These are phyloP conservation scores for Rhamnella rubrinervis DNA, from an alignment of 331 rosid genomes.

Conservation along the genomic window DNA sequence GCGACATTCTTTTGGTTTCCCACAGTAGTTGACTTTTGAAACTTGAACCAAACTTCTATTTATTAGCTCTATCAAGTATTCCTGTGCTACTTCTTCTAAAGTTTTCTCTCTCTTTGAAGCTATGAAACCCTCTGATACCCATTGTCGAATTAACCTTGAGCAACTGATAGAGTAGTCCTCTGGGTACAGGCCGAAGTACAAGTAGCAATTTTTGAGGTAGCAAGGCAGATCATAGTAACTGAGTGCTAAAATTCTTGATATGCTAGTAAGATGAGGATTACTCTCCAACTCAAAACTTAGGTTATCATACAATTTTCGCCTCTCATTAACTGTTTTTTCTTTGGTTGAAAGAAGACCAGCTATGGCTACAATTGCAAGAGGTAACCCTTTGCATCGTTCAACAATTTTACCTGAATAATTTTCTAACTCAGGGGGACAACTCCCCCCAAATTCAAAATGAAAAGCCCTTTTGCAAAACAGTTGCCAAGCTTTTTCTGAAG, in stretches of 20 bases:
- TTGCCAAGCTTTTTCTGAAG: background rate
- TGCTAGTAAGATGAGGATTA: background rate
- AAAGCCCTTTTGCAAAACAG: slow-evolving; percentile 7
- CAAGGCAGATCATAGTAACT: slow-evolving; percentile 23
- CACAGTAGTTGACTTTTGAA: background rate
- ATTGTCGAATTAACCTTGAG: slow-evolving; percentile 10
- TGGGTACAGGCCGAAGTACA: slow-evolving; percentile 15
- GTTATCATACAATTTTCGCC: background rate
- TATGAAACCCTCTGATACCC: slow-evolving; percentile 7
- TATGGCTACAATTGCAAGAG: too few species aligned
- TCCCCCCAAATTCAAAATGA: background rate
- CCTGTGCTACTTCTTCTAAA: too few species aligned
- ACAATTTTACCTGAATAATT: background rate
- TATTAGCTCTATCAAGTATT: background rate
- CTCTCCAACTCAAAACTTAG: background rate
- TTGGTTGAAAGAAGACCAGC: background rate
- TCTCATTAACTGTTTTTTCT: background rate
- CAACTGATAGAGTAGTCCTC: background rate
- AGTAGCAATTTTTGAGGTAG: background rate
- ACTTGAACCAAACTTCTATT: slow-evolving; percentile 1
- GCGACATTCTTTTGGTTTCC: background rate
- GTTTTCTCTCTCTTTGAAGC: too few species aligned
- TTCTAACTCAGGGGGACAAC: background rate
- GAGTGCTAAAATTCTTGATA: background rate
- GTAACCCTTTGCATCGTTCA: background rate